Evolutionary conservation across 495 filamentous ascomycete genomes (phyloP), one percentile per base, ranked within the genome.

Genomic region (Coniosporium apollinis): DNA sequence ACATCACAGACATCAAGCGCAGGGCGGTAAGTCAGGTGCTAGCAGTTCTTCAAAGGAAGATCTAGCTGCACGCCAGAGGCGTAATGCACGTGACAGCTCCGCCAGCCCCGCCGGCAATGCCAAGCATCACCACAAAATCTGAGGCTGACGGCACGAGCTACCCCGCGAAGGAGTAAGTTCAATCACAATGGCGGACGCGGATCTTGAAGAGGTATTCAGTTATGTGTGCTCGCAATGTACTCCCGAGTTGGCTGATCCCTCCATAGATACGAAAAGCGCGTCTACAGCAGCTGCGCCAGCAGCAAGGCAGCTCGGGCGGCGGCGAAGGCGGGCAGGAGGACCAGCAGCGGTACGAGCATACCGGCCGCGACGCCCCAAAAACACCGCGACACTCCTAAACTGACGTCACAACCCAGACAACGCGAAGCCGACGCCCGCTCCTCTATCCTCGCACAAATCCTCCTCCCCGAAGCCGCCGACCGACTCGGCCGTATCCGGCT

Each of bases 401-500:
- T 16, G 6, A 7, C 29, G 7, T 31, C 25, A 9, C 14, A 17
- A 21, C 22, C 15, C 33, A 31, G 22, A 21, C 28, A 17, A 19
- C 48, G 39, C 36, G 41, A 54, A 72, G 65, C 67, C 47, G 76
- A 82, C 49, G 70, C 70, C 19, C 81, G 87, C 38, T 60, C 76
- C 52, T 64, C 75, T 19, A 79, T 93, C 45, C 72, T 97, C 35
- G 69, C 66, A 45, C 89, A 96, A 52, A 93, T 97, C 66, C 82
- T 96, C 36, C 72, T 81, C 41, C 87, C 91, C 50, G 84, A 83
- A 50, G 91, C 89, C 15, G 79, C 82, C 35, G 89, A 97, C 60
- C 79, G 89, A 11, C 67, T 97, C 7, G 83, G 82, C 30, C 80
- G 91, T 39, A 96, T 97, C 59, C 80, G 86, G 10, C 73, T 97